Percentiles rank a stretch among this genome's conserved stretches.
Conservation (phyloP, 352 stramenopile genomes). For the Phytophthora gonapodyides region DNA sequence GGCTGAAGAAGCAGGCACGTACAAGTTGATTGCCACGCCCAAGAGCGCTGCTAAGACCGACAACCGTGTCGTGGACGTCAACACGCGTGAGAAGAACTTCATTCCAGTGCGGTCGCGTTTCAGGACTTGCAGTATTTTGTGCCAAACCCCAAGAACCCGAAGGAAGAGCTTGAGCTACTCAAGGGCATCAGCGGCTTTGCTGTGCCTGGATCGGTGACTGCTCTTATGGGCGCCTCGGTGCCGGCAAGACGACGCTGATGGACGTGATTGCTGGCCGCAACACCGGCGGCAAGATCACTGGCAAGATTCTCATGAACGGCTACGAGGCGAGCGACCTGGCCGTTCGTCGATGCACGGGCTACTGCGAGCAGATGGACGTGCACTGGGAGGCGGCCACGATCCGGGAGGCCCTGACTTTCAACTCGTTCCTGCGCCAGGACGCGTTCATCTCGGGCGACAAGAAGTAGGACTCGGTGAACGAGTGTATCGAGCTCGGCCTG, state of each 20-base stretch:
- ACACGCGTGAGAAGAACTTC: conserved; percentile 12
- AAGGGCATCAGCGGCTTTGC: conserved; percentile 16
- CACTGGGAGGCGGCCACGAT: conserved; percentile 17
- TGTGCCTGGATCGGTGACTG: neutral
- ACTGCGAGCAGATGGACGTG: conserved; percentile 30
- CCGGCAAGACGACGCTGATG: conserved; percentile 23
- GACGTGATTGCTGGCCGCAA: conserved; percentile 18
- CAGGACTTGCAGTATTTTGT: conserved; percentile 21
- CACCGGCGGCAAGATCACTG: conserved; percentile 11
- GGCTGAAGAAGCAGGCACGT: conserved; percentile 28
- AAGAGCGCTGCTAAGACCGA: conserved; percentile 13
- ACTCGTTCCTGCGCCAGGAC: conserved; percentile 5
- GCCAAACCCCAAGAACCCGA: conserved; percentile 13
- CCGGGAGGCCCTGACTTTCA: conserved; percentile 11
- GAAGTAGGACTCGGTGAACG: conserved; percentile 5
- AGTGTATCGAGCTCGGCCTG: conserved; percentile 1
- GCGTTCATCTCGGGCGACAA: neutral
- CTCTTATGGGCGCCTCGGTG: conserved; percentile 38
- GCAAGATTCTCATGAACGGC: conserved; percentile 20
- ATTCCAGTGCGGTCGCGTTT: conserved; percentile 19
- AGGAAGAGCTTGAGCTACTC: conserved; percentile 5
- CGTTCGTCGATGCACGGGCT: conserved; percentile 24
- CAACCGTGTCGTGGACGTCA: conserved; percentile 10
- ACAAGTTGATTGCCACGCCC: conserved; percentile 22
- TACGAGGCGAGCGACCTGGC: conserved; percentile 25